Conservation (phyloP, 495 filamentous ascomycete genomes). For the Articulospora tetracladia region DNA sequence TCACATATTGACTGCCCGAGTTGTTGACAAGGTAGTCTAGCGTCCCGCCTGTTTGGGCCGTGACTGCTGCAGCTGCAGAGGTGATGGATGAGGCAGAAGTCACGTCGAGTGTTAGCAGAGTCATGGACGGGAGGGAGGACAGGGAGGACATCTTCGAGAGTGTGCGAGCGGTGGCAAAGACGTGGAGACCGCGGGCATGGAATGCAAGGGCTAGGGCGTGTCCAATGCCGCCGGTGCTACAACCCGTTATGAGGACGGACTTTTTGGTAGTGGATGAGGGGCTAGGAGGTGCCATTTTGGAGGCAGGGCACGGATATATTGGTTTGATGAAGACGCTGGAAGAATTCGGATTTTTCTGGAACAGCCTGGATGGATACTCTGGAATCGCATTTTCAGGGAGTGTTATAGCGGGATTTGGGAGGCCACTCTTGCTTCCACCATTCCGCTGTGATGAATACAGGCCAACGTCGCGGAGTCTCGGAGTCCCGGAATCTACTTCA, state of each 20-base stretch:
- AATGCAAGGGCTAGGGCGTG: slow-evolving; percentile 50
- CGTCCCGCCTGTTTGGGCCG: slow-evolving; percentile 21
- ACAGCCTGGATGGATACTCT: too few species aligned
- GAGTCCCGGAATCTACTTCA: too few species aligned
- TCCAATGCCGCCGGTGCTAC: slow-evolving; percentile 50
- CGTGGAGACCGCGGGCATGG: slow-evolving; percentile 41
- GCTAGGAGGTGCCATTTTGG: too few species aligned
- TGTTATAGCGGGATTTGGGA: too few species aligned
- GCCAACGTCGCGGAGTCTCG: too few species aligned
- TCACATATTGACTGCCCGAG: slow-evolving; percentile 4
- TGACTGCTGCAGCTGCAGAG: slow-evolving; percentile 18
- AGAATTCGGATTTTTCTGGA: too few species aligned
- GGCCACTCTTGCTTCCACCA: too few species aligned
- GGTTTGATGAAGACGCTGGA: too few species aligned
- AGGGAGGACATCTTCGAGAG: slow-evolving; percentile 34
- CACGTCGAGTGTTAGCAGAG: slow-evolving; percentile 36
- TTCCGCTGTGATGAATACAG: too few species aligned
- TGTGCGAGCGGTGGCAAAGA: slow-evolving; percentile 54
- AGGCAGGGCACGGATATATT: too few species aligned
- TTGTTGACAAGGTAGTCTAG: slow-evolving; percentile 14
- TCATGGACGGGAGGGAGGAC: slow-evolving; percentile 24
- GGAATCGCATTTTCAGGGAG: too few species aligned
- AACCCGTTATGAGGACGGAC: slow-evolving; percentile 44
- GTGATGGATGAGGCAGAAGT: slow-evolving; percentile 26
- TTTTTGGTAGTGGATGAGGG: too few species aligned